phyloP scores from a whole-genome alignment of 345 rosid genomes.

The Salix caprea region DNA sequence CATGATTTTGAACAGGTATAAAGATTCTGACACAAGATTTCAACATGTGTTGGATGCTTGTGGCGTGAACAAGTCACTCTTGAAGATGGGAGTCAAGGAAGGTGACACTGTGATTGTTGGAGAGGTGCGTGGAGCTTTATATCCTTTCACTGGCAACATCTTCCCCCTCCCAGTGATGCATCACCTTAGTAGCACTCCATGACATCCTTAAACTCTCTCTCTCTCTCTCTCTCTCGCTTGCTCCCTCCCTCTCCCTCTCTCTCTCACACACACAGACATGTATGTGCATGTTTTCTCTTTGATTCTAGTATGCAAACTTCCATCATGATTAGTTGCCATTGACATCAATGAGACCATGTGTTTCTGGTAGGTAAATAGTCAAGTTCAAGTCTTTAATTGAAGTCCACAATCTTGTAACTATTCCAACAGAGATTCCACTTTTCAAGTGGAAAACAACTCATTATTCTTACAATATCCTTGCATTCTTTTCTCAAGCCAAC shows the following conservation, averaged over 20 bases:
- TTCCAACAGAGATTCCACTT: background rate
- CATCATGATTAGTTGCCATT: background rate
- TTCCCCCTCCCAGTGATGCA: background rate
- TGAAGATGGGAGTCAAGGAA: conserved; percentile 83
- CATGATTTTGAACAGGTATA: conserved; percentile 49
- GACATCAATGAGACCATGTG: background rate
- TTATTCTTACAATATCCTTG: background rate
- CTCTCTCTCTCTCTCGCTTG: background rate
- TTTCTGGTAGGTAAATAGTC: background rate
- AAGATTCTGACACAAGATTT: conserved; percentile 82
- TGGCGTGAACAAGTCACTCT: conserved; percentile 68
- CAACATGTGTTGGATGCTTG: conserved; percentile 89
- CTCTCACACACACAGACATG: background rate
- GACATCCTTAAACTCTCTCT: background rate
- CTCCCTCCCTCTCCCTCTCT: background rate
- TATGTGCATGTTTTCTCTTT: background rate
- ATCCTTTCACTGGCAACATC: background rate
- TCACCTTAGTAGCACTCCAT: background rate
- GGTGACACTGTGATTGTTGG: conserved; percentile 88
- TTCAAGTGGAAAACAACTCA: background rate
- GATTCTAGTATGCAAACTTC: background rate
- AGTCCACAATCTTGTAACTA: background rate
- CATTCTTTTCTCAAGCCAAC: background rate
- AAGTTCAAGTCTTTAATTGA: background rate
- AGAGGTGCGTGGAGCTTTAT: conserved; percentile 50